Evolutionary conservation across 1,139 yeast species (phyloP), one percentile per base, ranked within the genome.

Genomic region (Suhomyces kunorum): DNA sequence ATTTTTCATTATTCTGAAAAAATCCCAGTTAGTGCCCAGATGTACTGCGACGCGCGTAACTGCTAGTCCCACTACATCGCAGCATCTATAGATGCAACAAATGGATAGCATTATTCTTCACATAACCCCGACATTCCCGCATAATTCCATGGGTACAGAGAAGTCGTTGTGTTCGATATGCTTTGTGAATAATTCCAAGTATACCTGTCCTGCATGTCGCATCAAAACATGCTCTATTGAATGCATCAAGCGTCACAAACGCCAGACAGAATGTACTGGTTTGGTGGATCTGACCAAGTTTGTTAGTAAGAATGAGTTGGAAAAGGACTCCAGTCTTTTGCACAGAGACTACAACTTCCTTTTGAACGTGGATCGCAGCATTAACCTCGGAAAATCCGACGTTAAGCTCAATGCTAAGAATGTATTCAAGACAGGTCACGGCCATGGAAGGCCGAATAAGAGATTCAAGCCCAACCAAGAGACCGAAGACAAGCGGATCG

Each of bases 261-360:
- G 53, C 9, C 76, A 74, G 42, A 66, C 75, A 8, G 70, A 71
- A 23, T 90, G 98, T 57, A 63, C 80, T 6, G 98, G 98, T 0
- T 50, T 56, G 23, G 74, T 80, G 23, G 88, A 85, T 54, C 79
- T 77, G 22, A 70, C 88, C 1, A 66, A 68, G 40, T 88, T 80
- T 56, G 66, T 86, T 1, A 51, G 77, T 2, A 64, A 73, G 45
- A 68, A 69, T 28, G 70, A 71, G 6, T 49, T 78, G 5, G 46
- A 61, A 7, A 49, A 58, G 15, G 54, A 58, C 32, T 53, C 62
- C 18, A 43, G 54, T 8, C 63, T 80, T 33, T 78, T 89, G 8
- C 88, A 89, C 55, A 64, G 97, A 44, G 98, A 90, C 59, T 90
- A 89, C 59, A 85, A 87, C 56, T 87, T 87, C 55, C 63, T 90